Evolutionary conservation across 2,329 filamentous ascomycete species (phyloP).

Genomic region (Leptosphaerulina australis): DNA sequence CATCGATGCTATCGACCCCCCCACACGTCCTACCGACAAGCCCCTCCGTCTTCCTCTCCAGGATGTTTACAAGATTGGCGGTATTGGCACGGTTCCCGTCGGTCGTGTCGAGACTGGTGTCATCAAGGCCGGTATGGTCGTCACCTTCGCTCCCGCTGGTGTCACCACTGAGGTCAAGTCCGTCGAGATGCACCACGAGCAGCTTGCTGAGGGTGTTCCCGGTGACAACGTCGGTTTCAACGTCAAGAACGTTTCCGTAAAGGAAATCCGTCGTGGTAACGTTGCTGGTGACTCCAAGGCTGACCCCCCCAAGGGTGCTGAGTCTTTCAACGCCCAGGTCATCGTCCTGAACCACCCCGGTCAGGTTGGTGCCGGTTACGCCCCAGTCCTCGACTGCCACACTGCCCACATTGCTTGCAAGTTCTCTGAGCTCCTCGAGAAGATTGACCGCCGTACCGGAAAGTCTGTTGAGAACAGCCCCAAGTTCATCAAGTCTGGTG

Average conservation of each 20-base stretch:
- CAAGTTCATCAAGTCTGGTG: conserved; percentile 99
- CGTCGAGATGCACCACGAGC: conserved; percentile 99
- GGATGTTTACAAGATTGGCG: conserved; percentile 99
- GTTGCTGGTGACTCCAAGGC: conserved; percentile 99
- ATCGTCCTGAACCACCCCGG: conserved; percentile 99
- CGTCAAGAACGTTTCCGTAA: conserved; percentile 99
- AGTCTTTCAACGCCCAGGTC: conserved; percentile 99
- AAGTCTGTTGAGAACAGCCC: conserved; percentile 90
- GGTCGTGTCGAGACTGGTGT: conserved; percentile 99
- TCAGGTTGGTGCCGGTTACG: conserved; percentile 98
- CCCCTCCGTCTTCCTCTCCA: conserved; percentile 99
- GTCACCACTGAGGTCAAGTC: conserved; percentile 99
- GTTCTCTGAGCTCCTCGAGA: conserved; percentile 98
- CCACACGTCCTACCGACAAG: conserved; percentile 95
- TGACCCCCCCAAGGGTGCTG: conserved; percentile 87
- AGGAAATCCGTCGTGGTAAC: conserved; percentile 99
- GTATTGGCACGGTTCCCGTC: conserved; percentile 99
- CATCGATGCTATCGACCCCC: conserved; percentile 94
- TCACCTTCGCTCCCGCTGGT: conserved; percentile 97
- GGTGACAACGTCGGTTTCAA: conserved; percentile 99
- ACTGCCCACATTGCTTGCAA: conserved; percentile 99
- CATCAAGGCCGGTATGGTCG: conserved; percentile 89
- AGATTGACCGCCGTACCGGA: conserved; percentile 99
- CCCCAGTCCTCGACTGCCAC: conserved; percentile 99
- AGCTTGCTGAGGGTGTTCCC: conserved; percentile 91